Evolutionary conservation across 495 filamentous ascomycete species (phyloP), one percentile per base, ranked within the genome.

Genomic region (Penicillium pulvis): DNA sequence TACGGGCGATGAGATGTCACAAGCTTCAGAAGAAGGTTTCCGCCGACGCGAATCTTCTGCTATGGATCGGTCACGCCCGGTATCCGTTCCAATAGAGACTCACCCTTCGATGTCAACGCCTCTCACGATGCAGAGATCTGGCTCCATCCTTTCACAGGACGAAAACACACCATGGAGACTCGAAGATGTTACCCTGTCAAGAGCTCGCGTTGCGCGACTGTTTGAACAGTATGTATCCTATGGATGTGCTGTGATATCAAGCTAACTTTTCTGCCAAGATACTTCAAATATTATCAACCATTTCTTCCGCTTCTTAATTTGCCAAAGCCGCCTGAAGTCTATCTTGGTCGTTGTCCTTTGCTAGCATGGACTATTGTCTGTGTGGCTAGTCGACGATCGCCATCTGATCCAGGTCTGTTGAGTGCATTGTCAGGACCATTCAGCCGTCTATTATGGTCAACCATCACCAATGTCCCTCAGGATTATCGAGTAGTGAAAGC

Each of bases 401-500:
- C 79, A 30, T 75, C 78, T 1, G 90, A 93, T 48, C 83, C 87
- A 0, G 76, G 77, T n/a, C 81, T 93, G 20, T 75, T 96, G 28
- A 84, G 81, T 14, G 81, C 84, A 41, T 77, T 97, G 1, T 85
- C 90, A 4, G 83, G 79, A 1, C 91, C 90, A 9, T 76, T 95
- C 56, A 90, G 87, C 33, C 79, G 86, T 46, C 75, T 94, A 36
- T 76, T 96, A 16, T 96, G 92, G 92, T 81, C 83, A 11, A 92
- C 90, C 0, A 83, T 96, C 24, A 88, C 87, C 7, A 86, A 87
- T 51, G 87, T 92, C 6, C 91, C 91, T 8, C 90, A 91, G 53
- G 92, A 85, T 62, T 92, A 96, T 65, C 87, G 87, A 61, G 87
- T 95, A 20, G 90, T 96, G 61, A 95, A 96, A 74, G 92, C 92